Percentiles rank a stretch among this genome's conserved stretches.
Evolutionary conservation across 257 asterid species (phyloP).

Genomic region (Forsythia suspensa): DNA sequence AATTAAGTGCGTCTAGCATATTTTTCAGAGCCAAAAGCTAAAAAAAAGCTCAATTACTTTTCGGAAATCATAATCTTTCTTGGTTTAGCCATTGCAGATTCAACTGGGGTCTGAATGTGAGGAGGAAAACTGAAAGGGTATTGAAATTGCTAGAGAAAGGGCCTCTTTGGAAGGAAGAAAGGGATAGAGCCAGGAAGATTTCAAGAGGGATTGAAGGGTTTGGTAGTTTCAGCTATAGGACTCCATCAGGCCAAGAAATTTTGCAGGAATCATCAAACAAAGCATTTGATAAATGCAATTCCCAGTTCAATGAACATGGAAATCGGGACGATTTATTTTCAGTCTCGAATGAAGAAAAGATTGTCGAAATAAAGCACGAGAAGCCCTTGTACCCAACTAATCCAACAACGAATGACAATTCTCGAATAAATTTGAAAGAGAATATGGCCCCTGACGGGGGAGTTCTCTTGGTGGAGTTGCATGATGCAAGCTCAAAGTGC

Average conservation of each 20-base stretch:
- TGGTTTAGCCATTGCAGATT: conserved; percentile 41
- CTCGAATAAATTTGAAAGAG: conserved; percentile 42
- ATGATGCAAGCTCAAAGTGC: conserved; percentile 23
- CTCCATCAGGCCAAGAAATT: conserved; percentile 31
- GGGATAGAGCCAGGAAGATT: conserved; percentile 61
- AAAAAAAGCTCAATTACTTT: too few species aligned
- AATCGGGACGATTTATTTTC: conserved; percentile 32
- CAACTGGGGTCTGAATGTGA: conserved; percentile 77
- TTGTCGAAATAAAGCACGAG: conserved; percentile 9
- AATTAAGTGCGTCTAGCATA: too few species aligned
- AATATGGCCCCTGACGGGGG: conserved; percentile 41
- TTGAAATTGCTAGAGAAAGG: conserved; percentile 66
- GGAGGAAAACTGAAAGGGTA: conserved; percentile 67
- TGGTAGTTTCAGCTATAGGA: conserved; percentile 65
- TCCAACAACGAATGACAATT: not conserved
- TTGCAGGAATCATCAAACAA: conserved; percentile 32
- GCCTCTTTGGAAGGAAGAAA: conserved; percentile 66
- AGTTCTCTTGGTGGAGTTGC: conserved; percentile 13
- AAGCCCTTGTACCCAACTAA: not conserved
- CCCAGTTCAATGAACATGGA: conserved; percentile 49
- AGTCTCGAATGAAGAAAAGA: conserved; percentile 11
- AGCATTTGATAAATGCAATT: conserved; percentile 52
- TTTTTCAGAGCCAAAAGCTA: not conserved
- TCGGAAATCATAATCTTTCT: not conserved
- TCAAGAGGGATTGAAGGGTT: conserved; percentile 87